Conservation (phyloP, 2,329 filamentous ascomycete species). For the Colletotrichum sidae region DNA sequence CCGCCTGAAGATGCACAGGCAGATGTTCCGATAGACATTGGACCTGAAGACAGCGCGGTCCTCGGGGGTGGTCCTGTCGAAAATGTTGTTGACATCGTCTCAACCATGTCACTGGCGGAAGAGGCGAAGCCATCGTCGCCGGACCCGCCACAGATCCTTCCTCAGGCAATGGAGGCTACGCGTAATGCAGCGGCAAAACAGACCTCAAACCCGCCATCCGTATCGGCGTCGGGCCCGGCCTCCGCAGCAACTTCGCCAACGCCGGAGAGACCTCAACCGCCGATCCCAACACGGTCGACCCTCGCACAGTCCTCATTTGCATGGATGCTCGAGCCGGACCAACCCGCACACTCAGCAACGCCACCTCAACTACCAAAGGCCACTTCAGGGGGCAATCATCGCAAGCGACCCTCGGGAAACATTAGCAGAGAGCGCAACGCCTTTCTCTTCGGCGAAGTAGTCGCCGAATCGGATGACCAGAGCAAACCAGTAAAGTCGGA, state of each 20-base stretch:
- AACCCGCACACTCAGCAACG: slow-evolving; percentile 48
- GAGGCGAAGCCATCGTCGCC: slow-evolving; percentile 1
- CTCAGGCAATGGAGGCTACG: slow-evolving; percentile 28
- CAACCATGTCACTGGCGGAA: slow-evolving; percentile 25
- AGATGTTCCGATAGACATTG: slow-evolving; percentile 29
- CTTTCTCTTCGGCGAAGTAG: slow-evolving; percentile 69
- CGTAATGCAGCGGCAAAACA: slow-evolving; percentile 15
- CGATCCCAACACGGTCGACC: slow-evolving; percentile 71
- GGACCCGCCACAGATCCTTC: background rate
- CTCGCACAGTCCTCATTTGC: slow-evolving; percentile 82
- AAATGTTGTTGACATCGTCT: slow-evolving; percentile 24
- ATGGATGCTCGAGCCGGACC: slow-evolving; percentile 78
- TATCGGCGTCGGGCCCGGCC: slow-evolving; percentile 4
- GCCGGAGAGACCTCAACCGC: slow-evolving; percentile 41
- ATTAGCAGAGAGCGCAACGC: slow-evolving; percentile 66
- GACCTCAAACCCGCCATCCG: slow-evolving; percentile 22
- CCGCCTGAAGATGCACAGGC: slow-evolving; percentile 13
- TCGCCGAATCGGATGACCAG: slow-evolving; percentile 49
- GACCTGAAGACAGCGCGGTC: slow-evolving; percentile 6
- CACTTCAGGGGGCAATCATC: slow-evolving; percentile 44
- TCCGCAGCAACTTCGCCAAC: background rate
- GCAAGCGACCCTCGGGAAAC: slow-evolving; percentile 56
- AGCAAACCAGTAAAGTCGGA: slow-evolving; percentile 52
- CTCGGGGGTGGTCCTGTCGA: slow-evolving; percentile 8
- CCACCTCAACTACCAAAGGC: slow-evolving; percentile 41